Percentiles rank a stretch among this genome's conserved stretches.
Evolutionary conservation across 495 filamentous ascomycete species (phyloP).

Genomic region (Antarctomyces pellizariae): DNA sequence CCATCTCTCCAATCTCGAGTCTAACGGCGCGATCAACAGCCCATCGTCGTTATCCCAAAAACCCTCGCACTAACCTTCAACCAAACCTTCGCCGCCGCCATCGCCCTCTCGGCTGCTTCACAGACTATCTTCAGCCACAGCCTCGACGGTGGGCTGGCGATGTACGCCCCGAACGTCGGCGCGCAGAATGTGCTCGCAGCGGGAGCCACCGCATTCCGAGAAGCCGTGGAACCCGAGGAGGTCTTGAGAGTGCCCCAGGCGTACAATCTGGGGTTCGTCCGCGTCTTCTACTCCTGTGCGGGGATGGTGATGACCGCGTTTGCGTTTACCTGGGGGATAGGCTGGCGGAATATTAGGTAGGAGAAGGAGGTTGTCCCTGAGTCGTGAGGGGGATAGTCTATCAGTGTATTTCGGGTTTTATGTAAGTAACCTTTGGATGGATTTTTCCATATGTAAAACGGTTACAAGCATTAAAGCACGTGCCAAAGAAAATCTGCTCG

Average conservation of each 20-base stretch:
- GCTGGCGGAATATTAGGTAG: too few species aligned
- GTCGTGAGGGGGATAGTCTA: too few species aligned
- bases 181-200: constrained; percentile 11
- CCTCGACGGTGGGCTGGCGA: constrained; percentile 6
- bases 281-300: too few species aligned
- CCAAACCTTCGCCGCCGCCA: constrained; percentile 13
- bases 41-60: constrained; percentile 18
- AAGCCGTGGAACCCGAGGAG: constrained; percentile 4
- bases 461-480: too few species aligned
- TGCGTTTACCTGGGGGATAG: too few species aligned
- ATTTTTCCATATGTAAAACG: too few species aligned
- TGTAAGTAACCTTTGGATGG: too few species aligned
- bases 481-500: too few species aligned
- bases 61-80: constrained; percentile 13
- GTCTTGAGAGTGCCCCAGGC: constrained; percentile 2
- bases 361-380: too few species aligned
- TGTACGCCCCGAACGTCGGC: constrained; percentile 13
- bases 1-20: neutral
- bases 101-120: constrained; percentile 13
- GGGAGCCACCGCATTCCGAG: constrained; percentile 17
- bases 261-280: too few species aligned
- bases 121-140: constrained; percentile 15
- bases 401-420: too few species aligned
- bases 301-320: too few species aligned
- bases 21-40: constrained; percentile 1